Conservation (phyloP, 345 rosid genomes). For the Draba incana region DNA sequence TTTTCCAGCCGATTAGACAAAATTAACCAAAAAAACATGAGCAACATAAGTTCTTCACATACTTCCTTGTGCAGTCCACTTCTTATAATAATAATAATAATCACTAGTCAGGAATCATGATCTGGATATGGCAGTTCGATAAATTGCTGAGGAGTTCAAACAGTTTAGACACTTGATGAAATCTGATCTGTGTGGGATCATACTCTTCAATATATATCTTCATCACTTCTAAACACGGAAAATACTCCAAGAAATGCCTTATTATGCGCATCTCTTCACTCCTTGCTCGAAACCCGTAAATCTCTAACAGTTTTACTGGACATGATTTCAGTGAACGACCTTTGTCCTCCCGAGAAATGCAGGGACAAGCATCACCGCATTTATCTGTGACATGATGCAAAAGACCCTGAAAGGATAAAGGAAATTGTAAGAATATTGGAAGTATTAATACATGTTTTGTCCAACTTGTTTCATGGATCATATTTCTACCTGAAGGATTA, state of each 20-base stretch:
- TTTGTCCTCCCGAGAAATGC: background rate
- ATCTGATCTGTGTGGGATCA: too few species aligned
- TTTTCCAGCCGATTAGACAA: too few species aligned
- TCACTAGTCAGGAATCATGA: background rate
- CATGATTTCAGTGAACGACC: background rate
- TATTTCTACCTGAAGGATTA: background rate
- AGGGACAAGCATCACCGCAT: conserved; percentile 23
- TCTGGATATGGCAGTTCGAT: too few species aligned
- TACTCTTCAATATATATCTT: too few species aligned
- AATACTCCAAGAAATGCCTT: too few species aligned
- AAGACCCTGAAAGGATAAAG: background rate
- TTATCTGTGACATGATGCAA: background rate
- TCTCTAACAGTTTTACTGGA: background rate
- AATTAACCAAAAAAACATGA: too few species aligned
- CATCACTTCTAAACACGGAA: too few species aligned
- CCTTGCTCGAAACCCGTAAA: background rate
- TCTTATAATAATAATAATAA: too few species aligned
- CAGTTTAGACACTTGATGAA: too few species aligned
- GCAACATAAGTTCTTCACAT: too few species aligned
- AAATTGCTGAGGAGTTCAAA: too few species aligned
- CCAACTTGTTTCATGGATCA: background rate
- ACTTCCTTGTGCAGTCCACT: too few species aligned
- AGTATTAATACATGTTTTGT: background rate
- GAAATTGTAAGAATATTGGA: background rate
- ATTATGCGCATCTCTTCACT: background rate